A percentile compares a stretch with the other conserved stretches of the same genome.
Evolutionary conservation across 805 yeast genomes (phyloP).

Genomic region (Ogataea pini): DNA sequence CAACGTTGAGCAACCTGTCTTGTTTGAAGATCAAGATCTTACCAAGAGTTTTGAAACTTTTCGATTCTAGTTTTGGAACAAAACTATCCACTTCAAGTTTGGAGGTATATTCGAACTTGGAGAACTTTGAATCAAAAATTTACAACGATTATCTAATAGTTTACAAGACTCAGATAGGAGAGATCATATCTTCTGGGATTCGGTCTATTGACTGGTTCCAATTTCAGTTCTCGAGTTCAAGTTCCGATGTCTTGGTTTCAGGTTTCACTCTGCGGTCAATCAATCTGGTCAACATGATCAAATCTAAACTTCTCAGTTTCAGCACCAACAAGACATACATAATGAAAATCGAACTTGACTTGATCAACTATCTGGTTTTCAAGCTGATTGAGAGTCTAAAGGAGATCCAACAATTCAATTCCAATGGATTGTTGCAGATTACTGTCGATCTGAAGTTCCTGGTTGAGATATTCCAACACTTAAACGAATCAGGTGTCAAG

Average conservation of each 20-base stretch:
- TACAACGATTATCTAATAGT: conserved; percentile 54
- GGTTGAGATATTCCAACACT: conserved; percentile 23
- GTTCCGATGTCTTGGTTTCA: conserved; percentile 21
- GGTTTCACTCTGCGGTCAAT: conserved; percentile 27
- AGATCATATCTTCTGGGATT: conserved; percentile 43
- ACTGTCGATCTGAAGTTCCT: conserved; percentile 28
- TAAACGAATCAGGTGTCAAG: conserved; percentile 19
- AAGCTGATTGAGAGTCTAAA: conserved; percentile 25
- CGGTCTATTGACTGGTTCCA: conserved; percentile 44
- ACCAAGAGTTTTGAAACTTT: conserved; percentile 49
- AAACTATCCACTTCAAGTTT: conserved; percentile 43
- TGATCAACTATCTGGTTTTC: conserved; percentile 25
- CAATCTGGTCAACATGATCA: conserved; percentile 28
- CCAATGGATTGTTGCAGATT: conserved; percentile 27
- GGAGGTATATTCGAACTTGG: conserved; percentile 46
- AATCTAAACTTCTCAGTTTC: conserved; percentile 26
- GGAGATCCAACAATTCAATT: conserved; percentile 27
- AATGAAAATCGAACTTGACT: conserved; percentile 24
- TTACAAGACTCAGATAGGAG: conserved; percentile 44
- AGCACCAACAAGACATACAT: conserved; percentile 23
- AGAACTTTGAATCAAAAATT: conserved; percentile 51
- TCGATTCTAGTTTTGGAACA: conserved; percentile 52
- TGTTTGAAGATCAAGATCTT: conserved; percentile 46
- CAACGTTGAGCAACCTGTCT: conserved; percentile 54
- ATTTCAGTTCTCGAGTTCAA: conserved; percentile 6